phyloP scores from a whole-genome alignment of 139 green algal species.

The Mesotaenium endlicherianum region DNA sequence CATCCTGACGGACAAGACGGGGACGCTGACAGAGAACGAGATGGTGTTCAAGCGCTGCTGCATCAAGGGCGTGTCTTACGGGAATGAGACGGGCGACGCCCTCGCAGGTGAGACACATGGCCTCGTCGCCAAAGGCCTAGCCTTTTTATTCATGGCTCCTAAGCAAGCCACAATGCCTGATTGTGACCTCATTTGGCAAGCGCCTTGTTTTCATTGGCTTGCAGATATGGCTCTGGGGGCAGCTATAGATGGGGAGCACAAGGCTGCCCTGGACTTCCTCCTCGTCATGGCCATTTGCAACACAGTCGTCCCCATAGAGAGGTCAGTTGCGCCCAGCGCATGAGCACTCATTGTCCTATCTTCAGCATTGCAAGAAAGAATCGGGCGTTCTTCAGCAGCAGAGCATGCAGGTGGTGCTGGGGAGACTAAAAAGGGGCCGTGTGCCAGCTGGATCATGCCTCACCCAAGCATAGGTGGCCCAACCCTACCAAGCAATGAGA shows the following conservation, averaged over 20 bases:
- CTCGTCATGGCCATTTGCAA: conserved; percentile 44
- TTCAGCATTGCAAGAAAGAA: neutral
- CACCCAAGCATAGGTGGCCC: neutral
- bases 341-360: neutral
- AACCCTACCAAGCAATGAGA: no score
- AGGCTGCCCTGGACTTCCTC: conserved; percentile 10
- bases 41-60: conserved; percentile 53
- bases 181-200: no score
- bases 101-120: neutral
- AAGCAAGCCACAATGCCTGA: neutral
- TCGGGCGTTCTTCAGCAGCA: neutral
- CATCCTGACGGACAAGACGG: conserved; percentile 95
- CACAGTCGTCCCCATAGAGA: conserved; percentile 31
- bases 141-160: neutral
- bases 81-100: neutral
- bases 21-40: conserved; percentile 71
- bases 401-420: neutral
- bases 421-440: neutral
- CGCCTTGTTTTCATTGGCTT: neutral
- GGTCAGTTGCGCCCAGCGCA: neutral
- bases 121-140: neutral
- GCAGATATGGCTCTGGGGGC: neutral
- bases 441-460: neutral
- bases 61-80: neutral
- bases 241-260: neutral